Evolutionary conservation across 202 grass and related monocot species (phyloP), one percentile per base, ranked within the genome.

Genomic region (Carex arenaria): DNA sequence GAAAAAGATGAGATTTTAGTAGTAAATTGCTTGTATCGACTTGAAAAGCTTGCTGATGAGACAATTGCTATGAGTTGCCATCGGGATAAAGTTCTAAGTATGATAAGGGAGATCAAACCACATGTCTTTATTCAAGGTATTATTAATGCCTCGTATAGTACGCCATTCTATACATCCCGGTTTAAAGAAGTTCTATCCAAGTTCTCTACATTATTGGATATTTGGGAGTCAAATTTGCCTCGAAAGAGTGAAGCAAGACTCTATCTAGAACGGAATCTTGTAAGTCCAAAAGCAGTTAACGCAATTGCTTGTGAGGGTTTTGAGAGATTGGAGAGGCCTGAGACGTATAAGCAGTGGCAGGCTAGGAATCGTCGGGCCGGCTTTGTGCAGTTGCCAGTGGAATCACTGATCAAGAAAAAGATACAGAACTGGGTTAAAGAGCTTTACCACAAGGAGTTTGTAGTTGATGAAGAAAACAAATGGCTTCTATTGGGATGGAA

Each of bases 401-500:
- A 71, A 1, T 38, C n/a, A 3, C 4, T 71, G 38, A 72, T 72
- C n/a, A 47, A 72, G 40, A 72, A 49, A 23, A 72, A 72, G 40
- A 72, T 23, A 72, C n/a, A n/a, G 19, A 4, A 72, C 13, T 5
- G 45, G 45, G 68, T 72, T 3, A 72, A 10, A 20, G 9, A 72
- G 10, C 38, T 72, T 19, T 49, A 72, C 40, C n/a, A 72, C 38
- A 72, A 72, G 19, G 68, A 72, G 9, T 72, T 47, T 72, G 68
- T 72, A 47, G 38, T 72, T 49, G 40, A 49, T 43, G 68, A 72
- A 72, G 68, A 72, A 11, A 72, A 23, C 42, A 72, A 72, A 23
- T 72, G 68, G 68, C 68, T 72, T 72, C 68, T 72, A 13, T 72
- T 72, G 40, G 68, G 68, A 23, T 72, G 71, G 47, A 74, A 74